Evolutionary conservation across 768 basidiomycete species (phyloP).

Genomic region (Gelatoporia subvermispora): DNA sequence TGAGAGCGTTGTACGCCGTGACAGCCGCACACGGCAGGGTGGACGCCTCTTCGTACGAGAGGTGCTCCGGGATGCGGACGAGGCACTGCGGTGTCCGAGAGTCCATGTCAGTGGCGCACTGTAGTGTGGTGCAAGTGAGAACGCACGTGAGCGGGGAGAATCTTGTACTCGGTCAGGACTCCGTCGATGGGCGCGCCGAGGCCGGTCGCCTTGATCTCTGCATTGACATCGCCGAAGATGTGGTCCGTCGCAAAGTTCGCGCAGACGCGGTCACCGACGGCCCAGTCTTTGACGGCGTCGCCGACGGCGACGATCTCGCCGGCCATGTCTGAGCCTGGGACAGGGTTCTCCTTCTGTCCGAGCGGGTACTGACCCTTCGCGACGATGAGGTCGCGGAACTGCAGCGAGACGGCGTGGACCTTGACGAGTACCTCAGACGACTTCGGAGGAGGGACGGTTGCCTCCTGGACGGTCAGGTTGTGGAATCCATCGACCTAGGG

Average conservation of each 20-base stretch:
- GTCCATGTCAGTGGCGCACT: too few relatives aligned
- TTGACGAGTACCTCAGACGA: conserved; percentile 50
- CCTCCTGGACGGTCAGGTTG: conserved; percentile 24
- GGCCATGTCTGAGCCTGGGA: conserved; percentile 44
- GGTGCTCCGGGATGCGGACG: conserved; percentile 48
- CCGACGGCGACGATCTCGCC: conserved; percentile 49
- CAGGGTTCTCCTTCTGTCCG: conserved; percentile 26
- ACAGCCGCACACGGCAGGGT: conserved; percentile 62
- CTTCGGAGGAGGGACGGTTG: conserved; percentile 27
- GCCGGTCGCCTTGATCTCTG: conserved; percentile 28
- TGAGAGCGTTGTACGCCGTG: conserved; percentile 59
- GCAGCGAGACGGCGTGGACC: conserved; percentile 51
- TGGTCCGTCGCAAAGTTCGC: conserved; percentile 48
- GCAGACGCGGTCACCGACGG: conserved; percentile 48
- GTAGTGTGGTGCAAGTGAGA: too few relatives aligned
- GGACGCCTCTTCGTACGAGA: conserved; percentile 60
- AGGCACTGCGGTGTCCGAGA: conserved; percentile 31
- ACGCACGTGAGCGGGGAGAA: conserved; percentile 20
- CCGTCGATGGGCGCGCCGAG: conserved; percentile 48
- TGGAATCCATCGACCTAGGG: conserved; percentile 18
- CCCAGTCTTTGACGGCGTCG: conserved; percentile 38
- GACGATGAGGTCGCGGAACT: conserved; percentile 24
- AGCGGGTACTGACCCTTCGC: conserved; percentile 33
- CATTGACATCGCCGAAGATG: conserved; percentile 38
- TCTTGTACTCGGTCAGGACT: conserved; percentile 25